Base-by-base conservation (phyloP, 345 rosid genomes). In the Gossypioides kirkii region DNA sequence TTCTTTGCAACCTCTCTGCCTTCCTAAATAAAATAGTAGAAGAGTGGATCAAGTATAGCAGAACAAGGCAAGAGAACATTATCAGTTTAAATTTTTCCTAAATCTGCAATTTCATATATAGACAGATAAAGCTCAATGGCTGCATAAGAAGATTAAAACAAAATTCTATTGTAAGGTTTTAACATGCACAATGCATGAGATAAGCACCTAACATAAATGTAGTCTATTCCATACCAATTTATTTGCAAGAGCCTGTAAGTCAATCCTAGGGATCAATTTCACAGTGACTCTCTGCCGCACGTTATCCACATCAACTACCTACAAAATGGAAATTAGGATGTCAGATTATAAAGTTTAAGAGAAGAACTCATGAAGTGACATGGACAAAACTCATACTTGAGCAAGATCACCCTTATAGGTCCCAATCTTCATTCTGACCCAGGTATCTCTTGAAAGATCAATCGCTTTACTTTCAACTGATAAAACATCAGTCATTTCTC, bases 401-500 rank as follows among this genome's bases (percentile, higher is more conserved):
- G 97, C 98, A 74, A 95, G 96, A 80, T 95, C 99, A 49, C 98
- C 98, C 81, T 92, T 95, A 80, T 95, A 91, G 10, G 81, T 89
- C 71, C 98, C 97, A 4, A 87, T 87, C 90, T 95, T 95, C 97
- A 92, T 91, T 82, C 97, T 84, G 76, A 95, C 97, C 97, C 99
- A 92, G 4, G 97, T 92, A 77, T 95, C 97, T 77, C 98, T 89
- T 70, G 99, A 83, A 75, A 95, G 87, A 83, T 95, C 99, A 83
- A 91, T 84, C 42, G 86, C 87, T 83, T 95, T 95, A 85, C 98
- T 95, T 85, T 95, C 98, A 76, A 92, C 99, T 41, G 99, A 88
- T 42, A 95, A 97, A 16, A 95, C 99, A 84, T 92, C 99, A 17
- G 98, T 89, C 99, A 95, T 95, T 85, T 95, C 99, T 81, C 82